These are phyloP conservation scores for Celoporthe dispersa DNA, from an alignment of 2,329 filamentous ascomycete species.

Conservation along the genomic window DNA sequence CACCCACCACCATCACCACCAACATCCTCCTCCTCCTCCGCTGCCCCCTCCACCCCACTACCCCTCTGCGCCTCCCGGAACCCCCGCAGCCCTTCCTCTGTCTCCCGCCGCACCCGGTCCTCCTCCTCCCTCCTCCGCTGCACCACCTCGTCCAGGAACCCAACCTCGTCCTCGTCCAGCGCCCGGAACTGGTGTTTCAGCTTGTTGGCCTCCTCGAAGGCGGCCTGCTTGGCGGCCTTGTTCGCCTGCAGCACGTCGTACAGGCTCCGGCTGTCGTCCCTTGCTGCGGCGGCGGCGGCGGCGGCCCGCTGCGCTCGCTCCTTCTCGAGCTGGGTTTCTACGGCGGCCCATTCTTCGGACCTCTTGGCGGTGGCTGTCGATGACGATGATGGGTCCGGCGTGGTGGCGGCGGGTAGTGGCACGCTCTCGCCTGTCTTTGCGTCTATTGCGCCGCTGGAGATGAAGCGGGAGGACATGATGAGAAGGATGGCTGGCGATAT, in stretches of 20 bases:
- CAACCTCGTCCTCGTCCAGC: slow-evolving; percentile 78
- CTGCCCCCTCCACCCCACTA: slow-evolving; percentile 20
- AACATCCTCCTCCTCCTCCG: slow-evolving; percentile 12
- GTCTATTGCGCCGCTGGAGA: slow-evolving; percentile 58
- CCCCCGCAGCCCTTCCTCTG: slow-evolving; percentile 57
- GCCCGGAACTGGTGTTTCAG: slow-evolving; percentile 78
- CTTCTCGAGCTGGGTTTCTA: slow-evolving; percentile 67
- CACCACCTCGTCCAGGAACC: slow-evolving; percentile 68
- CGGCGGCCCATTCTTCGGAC: slow-evolving; percentile 63
- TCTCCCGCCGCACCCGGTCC: slow-evolving; percentile 57
- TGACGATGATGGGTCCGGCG: neutral
- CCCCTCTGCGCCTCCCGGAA: slow-evolving; percentile 58
- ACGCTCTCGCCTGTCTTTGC: slow-evolving; percentile 39
- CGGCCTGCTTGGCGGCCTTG: slow-evolving; percentile 83
- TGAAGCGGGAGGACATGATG: slow-evolving; percentile 58
- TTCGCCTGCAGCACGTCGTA: slow-evolving; percentile 81
- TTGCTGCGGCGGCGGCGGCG: slow-evolving; percentile 48
- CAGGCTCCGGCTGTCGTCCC: slow-evolving; percentile 52
- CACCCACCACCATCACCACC: slow-evolving; percentile 16
- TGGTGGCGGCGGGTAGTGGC: slow-evolving; percentile 17
- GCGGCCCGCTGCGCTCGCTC: slow-evolving; percentile 53
- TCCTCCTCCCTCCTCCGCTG: slow-evolving; percentile 57
- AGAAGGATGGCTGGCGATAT: neutral
- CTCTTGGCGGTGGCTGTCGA: slow-evolving; percentile 33
- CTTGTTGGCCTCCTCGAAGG: slow-evolving; percentile 74